Base-by-base conservation (phyloP, 768 basidiomycete species). In the Lactarius indigo region DNA sequence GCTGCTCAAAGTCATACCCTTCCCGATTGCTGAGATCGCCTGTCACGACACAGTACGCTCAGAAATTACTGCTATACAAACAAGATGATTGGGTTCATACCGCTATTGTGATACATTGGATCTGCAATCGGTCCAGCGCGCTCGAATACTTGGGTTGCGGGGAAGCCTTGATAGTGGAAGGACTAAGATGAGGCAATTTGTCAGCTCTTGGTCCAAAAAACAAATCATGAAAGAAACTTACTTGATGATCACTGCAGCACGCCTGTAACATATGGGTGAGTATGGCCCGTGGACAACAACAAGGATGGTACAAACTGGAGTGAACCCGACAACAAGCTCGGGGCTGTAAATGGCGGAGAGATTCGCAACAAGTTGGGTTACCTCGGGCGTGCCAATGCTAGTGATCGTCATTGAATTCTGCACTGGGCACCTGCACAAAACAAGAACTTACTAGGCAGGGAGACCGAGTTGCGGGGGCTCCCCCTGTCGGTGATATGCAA, bases 231-330 rank as follows among this genome's bases (percentile, higher is more conserved):
- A 26, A 12, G 37, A 20, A 35, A 69, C 76, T 61, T 73, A 85
- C 89, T 82, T 93, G 91, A 74, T 96, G 92, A 72, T 96, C 95
- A 71, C 92, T 94, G 78, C 95, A 97, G 77, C 94, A 97, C 31
- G 85, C 92, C 79, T 89, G 17, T 33, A 20, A 54, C 23, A 28
- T 37, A 65, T 5, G 54, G 6, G 26, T 52, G 26, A 64, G 50
- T 57, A 17, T 8, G 33, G 12, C 39, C 26, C 33, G 26, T 33
- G 56, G 28, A 26, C 28, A 57, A 58, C 8, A 35, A 28, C 23
- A 23, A 39, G 28, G 17, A 18, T 15, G 35, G 42, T 37, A 77
- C 86, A 30, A 61, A 87, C 87, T 8, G 85, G 71, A 0, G 90
- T 87, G 64, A 80, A 82, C 31, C 90, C 91, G 42, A 94, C 86